These are phyloP conservation scores for Rhodotorula sp. DNA, from an alignment of 1,284 basidiomycete species.

Conservation along the genomic window DNA sequence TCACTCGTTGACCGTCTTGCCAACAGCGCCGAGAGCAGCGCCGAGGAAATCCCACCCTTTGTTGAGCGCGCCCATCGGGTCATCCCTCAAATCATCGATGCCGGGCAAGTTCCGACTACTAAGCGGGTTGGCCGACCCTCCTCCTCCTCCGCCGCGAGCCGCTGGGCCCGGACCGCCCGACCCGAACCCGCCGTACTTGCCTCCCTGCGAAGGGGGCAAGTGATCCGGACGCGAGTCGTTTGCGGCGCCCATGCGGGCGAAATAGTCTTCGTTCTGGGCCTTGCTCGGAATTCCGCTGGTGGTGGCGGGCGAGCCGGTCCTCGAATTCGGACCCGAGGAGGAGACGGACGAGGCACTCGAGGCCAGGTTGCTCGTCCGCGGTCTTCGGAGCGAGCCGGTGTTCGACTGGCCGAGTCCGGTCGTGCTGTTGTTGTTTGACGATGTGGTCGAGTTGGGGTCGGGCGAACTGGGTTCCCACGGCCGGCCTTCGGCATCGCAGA, in stretches of 20 bases:
- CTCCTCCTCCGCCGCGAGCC: constrained; percentile 55
- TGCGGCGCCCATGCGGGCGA: constrained; percentile 65
- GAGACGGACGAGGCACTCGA: background rate
- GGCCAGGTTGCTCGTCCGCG: constrained; percentile 1
- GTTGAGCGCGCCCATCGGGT: constrained; percentile 69
- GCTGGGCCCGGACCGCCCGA: constrained; percentile 58
- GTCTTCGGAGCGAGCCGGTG: constrained; percentile 13
- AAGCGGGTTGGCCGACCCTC: constrained; percentile 52
- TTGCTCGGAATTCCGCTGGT: constrained; percentile 50
- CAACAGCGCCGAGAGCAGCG: constrained; percentile 67
- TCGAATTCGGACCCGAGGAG: constrained; percentile 39
- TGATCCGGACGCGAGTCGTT: constrained; percentile 69
- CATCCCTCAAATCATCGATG: constrained; percentile 70
- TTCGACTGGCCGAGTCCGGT: background rate
- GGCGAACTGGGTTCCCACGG: constrained; percentile 68
- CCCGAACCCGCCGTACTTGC: constrained; percentile 79
- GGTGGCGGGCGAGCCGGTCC: constrained; percentile 47
- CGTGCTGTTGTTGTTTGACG: constrained; percentile 43
- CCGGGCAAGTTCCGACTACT: constrained; percentile 70
- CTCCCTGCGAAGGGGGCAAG: constrained; percentile 78
- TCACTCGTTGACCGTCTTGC: constrained; percentile 69
- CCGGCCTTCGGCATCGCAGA: constrained; percentile 65
- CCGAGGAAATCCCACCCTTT: constrained; percentile 84
- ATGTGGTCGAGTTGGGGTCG: constrained; percentile 52
- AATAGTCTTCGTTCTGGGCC: constrained; percentile 70